Evolutionary conservation across 306 rosid genomes (phyloP).

Genomic region (Acacia acuminata): DNA sequence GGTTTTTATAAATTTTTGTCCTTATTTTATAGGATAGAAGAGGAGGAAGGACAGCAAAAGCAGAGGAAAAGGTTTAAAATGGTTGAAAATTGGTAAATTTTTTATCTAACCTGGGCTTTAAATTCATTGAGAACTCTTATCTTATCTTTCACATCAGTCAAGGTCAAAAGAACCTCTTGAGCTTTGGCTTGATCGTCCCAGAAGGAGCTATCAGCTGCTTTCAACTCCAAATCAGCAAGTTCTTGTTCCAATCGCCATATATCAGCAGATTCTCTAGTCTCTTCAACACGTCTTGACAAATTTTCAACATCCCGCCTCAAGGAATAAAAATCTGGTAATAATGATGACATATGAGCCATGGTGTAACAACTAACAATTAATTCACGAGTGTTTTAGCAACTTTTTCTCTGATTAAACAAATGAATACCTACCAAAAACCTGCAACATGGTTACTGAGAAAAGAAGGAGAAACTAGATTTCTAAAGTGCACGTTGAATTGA

Average conservation of each 20-base stretch:
- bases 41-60: background rate
- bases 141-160: constrained; percentile 84
- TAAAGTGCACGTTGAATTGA: background rate
- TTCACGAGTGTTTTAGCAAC: constrained; percentile 10
- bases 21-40: background rate
- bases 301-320: constrained; percentile 77
- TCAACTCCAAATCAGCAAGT: constrained; percentile 67
- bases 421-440: background rate
- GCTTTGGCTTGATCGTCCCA: constrained; percentile 89
- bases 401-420: constrained; percentile 9
- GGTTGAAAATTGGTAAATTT: background rate
- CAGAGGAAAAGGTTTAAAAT: background rate
- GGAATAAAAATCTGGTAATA: constrained; percentile 76
- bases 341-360: constrained; percentile 3
- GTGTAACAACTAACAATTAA: constrained; percentile 24
- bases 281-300: constrained; percentile 63
- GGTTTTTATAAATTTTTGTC: no score
- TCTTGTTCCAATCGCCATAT: constrained; percentile 64
- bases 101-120: constrained; percentile 67
- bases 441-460: constrained; percentile 8
- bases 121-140: constrained; percentile 69
- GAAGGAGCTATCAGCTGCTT: constrained; percentile 68
- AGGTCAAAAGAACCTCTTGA: constrained; percentile 69
- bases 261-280: constrained; percentile 75
- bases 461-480: constrained; percentile 9